Conservation (phyloP, 2,329 filamentous ascomycete species). For the Blastomyces percursus region DNA sequence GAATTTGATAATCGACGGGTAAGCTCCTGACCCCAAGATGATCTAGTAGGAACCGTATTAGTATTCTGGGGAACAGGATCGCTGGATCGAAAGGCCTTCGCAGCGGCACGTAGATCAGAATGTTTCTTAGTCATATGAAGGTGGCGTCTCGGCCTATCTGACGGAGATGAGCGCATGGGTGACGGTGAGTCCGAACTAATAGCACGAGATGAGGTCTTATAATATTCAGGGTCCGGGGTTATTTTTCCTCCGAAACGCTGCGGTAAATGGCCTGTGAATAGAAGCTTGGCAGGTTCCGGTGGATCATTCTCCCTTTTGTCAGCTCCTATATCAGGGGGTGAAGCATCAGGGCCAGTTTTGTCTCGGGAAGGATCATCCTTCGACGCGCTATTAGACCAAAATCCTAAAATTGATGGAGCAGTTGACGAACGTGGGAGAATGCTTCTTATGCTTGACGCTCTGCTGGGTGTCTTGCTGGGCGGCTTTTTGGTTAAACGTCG, state of each 20-base stretch:
- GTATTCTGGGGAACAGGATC: neutral
- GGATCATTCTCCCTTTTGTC: neutral
- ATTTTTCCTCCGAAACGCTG: constrained; percentile 1
- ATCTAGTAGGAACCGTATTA: neutral
- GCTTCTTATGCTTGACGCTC: constrained; percentile 13
- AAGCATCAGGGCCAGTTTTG: neutral
- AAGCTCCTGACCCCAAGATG: neutral
- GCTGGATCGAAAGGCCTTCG: neutral
- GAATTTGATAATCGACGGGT: neutral
- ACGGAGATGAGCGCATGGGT: neutral
- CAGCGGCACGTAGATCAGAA: constrained; percentile 12
- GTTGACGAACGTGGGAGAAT: constrained; percentile 11
- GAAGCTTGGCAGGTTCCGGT: constrained; percentile 1
- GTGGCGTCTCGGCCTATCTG: constrained; percentile 4
- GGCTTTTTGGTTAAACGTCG: constrained; percentile 13
- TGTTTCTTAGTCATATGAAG: constrained; percentile 14
- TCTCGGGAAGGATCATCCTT: constrained; percentile 10
- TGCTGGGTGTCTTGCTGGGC: constrained; percentile 11
- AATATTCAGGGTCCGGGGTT: constrained; percentile 7
- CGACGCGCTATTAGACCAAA: constrained; percentile 12
- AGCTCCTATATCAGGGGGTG: neutral
- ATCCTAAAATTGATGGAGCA: constrained; percentile 11
- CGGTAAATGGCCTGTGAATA: constrained; percentile 9
- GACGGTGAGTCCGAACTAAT: neutral
- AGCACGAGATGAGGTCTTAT: constrained; percentile 3